Evolutionary conservation across 2,329 filamentous ascomycete species (phyloP).

Genomic region (Sclerotinia sclerotiorum): DNA sequence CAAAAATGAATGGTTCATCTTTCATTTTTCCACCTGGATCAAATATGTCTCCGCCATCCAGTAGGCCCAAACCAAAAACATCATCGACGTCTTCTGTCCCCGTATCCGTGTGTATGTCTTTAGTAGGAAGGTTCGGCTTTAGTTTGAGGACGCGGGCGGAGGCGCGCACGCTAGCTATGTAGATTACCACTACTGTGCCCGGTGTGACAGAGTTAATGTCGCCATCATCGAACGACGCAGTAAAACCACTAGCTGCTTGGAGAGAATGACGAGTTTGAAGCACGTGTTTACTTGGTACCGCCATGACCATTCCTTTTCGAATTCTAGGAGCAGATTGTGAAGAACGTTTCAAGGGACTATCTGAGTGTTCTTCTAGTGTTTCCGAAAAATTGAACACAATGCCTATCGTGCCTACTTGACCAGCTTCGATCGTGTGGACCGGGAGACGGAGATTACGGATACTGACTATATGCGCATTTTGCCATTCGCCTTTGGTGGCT

Average conservation of each 20-base stretch:
- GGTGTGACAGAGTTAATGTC: constrained; percentile 63
- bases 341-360: constrained; percentile 38
- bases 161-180: constrained; percentile 82
- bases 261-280: constrained; percentile 56
- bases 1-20: constrained; percentile 43
- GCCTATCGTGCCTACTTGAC: constrained; percentile 88
- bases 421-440: constrained; percentile 70
- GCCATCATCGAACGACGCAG: constrained; percentile 66
- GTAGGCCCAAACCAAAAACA: constrained; percentile 58
- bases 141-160: constrained; percentile 69
- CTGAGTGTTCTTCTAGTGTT: constrained; percentile 37
- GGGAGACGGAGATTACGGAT: constrained; percentile 85
- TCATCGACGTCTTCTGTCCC: constrained; percentile 44
- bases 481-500: constrained; percentile 68
- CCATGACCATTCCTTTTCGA: constrained; percentile 82
- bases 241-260: constrained; percentile 66
- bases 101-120: constrained; percentile 32
- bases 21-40: constrained; percentile 39
- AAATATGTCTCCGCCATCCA: constrained; percentile 47
- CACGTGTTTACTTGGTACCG: constrained; percentile 60
- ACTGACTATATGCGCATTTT: constrained; percentile 76
- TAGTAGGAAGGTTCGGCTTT: constrained; percentile 33
- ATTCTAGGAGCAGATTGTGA: constrained; percentile 47
- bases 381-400: constrained; percentile 58
- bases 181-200: constrained; percentile 75